Evolutionary conservation across 139 green algal genomes (phyloP), one percentile per base, ranked within the genome.

Genomic region (Eudorina sp.): DNA sequence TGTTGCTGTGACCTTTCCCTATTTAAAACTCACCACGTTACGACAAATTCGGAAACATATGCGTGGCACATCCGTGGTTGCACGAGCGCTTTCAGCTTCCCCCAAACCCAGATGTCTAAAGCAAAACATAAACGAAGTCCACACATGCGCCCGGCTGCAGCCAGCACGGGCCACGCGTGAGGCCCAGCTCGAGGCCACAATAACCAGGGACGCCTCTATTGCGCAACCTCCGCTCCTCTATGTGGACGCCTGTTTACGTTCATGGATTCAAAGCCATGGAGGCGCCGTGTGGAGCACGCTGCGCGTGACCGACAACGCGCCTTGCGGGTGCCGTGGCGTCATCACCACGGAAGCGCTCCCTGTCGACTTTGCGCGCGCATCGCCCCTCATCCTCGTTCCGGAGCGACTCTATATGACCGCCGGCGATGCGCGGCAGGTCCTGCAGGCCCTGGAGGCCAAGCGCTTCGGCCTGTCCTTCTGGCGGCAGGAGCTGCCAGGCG

Each of bases 351-450:
- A 8, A 21, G 43, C 74, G 9, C 84, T 92, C 5, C 18, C 31
- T 4, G 13, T 62, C 36, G 53, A 74, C 14, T 31, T 72, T 3
- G 23, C 25, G 27, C 25, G 36, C 1, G 11, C 78, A 16, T 1
- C 51, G 29, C 72, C 78, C 2, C 78, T 90, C 19, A 73, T 92
- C 29, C 38, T 82, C 5, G 85, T 92, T 0, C 89, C 89, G 5
- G 85, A 92, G 69, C 25, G 53, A 9, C 85, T 89, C 14, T 92
- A 90, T 62, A 86, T 90, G 60, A 90, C 85, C 45, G 40, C 85
- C 0, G 74, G 78, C 6, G 53, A 77, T 19, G 89, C 89, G 19
- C 38, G 72, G 0, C 38, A 77, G 6, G 23, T 87, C 5, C 69
- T 90, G 14, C 6, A 34, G 18, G 23, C n/a, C 11, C 69, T 53